Evolutionary conservation across 768 basidiomycete species (phyloP).

Genomic region (Leccinum ochraceum): DNA sequence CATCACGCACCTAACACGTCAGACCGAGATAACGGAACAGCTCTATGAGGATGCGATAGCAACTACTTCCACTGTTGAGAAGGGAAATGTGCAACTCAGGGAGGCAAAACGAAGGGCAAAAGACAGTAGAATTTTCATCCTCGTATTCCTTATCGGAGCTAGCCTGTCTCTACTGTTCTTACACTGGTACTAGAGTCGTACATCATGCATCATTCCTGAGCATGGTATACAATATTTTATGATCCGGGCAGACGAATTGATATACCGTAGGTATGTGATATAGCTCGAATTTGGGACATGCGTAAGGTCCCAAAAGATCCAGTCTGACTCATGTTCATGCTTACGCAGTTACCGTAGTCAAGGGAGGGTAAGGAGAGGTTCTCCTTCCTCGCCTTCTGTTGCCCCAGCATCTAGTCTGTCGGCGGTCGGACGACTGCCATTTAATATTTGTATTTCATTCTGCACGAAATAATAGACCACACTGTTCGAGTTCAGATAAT

Average conservation of each 20-base stretch:
- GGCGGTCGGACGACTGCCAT: slow-evolving; percentile 47
- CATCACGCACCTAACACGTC: slow-evolving; percentile 80
- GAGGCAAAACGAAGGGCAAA: slow-evolving; percentile 86
- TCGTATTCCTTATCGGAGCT: slow-evolving; percentile 91
- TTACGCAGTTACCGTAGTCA: not conserved
- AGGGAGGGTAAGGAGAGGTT: slow-evolving; percentile 43
- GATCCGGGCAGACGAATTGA: slow-evolving; percentile 1
- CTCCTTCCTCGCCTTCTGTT: slow-evolving; percentile 61
- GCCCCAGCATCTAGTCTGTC: slow-evolving; percentile 61
- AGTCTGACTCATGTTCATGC: not conserved
- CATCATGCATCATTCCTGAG: slow-evolving; percentile 5
- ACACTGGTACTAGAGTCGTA: slow-evolving; percentile 73
- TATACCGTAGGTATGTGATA: slow-evolving; percentile 2
- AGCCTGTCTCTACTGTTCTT: slow-evolving; percentile 90
- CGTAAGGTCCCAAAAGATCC: not conserved
- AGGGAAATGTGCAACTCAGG: slow-evolving; percentile 87
- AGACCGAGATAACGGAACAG: slow-evolving; percentile 91
- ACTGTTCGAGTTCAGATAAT: slow-evolving; percentile 40
- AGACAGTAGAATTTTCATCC: slow-evolving; percentile 85
- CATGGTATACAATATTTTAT: slow-evolving; percentile 8
- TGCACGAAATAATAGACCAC: slow-evolving; percentile 65
- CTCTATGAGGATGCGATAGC: slow-evolving; percentile 94
- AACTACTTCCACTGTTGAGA: slow-evolving; percentile 81
- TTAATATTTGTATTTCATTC: slow-evolving; percentile 56
- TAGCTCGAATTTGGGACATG: not conserved